Evolutionary conservation across 176 grass and related monocot species (phyloP).

Genomic region (Aegilops bicornis): DNA sequence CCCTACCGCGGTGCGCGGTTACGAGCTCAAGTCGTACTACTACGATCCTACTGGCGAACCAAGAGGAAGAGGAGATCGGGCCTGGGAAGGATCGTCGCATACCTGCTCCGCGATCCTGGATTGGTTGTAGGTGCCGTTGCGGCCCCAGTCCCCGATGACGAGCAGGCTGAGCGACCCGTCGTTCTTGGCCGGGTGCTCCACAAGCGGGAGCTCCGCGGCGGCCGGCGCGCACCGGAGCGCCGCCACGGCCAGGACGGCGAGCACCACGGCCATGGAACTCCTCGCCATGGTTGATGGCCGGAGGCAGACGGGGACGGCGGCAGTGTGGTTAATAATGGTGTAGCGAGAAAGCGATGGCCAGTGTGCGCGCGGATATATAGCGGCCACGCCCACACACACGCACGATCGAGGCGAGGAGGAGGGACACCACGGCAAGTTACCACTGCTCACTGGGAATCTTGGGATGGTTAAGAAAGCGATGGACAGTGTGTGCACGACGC

Average conservation of each 20-base stretch:
- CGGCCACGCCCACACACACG: neutral
- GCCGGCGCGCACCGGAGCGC: conserved; percentile 25
- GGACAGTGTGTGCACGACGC: too few relatives aligned
- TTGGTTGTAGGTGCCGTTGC: conserved; percentile 74
- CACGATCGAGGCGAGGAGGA: neutral
- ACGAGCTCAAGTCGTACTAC: neutral
- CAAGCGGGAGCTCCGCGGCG: conserved; percentile 33
- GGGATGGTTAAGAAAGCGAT: too few relatives aligned
- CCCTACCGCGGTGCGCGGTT: neutral
- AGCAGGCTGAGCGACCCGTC: conserved; percentile 62
- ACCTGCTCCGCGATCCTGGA: conserved; percentile 73
- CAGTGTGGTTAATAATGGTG: neutral
- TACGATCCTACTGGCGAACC: neutral
- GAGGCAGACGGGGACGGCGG: neutral
- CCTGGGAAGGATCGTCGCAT: neutral
- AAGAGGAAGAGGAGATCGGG: neutral
- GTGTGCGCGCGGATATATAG: neutral
- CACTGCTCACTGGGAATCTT: too few relatives aligned
- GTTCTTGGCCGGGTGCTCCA: conserved; percentile 54
- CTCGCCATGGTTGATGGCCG: conserved; percentile 39
- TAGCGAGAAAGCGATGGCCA: neutral
- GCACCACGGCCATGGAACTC: neutral
- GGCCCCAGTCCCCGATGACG: conserved; percentile 88
- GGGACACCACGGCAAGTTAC: neutral
- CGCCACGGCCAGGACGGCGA: conserved; percentile 33